Base-by-base conservation (phyloP, 2,329 filamentous ascomycete species). In the Cladorrhinum sp. region DNA sequence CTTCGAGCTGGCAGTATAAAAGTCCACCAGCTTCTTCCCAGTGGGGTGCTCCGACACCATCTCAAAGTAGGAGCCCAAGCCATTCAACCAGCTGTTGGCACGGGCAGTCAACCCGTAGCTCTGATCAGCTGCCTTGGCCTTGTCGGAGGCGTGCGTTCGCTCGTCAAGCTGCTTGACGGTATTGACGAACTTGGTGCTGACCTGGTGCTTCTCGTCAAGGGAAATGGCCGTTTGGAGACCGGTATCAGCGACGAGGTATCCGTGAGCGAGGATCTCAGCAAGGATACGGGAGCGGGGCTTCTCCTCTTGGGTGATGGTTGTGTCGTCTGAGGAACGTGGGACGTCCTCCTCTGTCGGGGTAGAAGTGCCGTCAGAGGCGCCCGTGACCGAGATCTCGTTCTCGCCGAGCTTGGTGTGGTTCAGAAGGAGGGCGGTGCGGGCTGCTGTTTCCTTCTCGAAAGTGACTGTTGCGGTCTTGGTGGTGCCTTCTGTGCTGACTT, bases 361-460 rank as follows among this genome's bases (percentile, higher is more conserved):
- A 66, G 89, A 83, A 56, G 81, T 79, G 66, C 87, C 88, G 65
- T 89, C 81, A 48, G 88, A 84, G 52, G 92, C 85, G 65, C 89
- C 81, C 49, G 88, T 84, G 53, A 92, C 85, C 60, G 85, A 82
- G 73, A 99, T 96, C 72, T 95, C 87, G 67, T 93, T 91, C 62
- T 89, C 79, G 65, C 93, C 93, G 55, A 99, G 89, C 77, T 96
- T 90, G 57, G 95, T 99, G 82, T 96, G 96, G 79, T 98, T 93
- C 66, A 99, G 88, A 62, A 99, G 90, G 45, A 97, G 90, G 24
- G 95, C 95, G 22, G 95, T 99, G 82, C 96, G 97, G 62, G 93
- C 93, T 55, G 95, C 95, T 13, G 93, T 96, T 75, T 93, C 88
- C 81, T 97, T 97, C 78, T 98, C 95, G 72, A 99, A 99, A 56